Evolutionary conservation across 2,329 filamentous ascomycete genomes (phyloP).

Genomic region (Teratosphaeria viscida): DNA sequence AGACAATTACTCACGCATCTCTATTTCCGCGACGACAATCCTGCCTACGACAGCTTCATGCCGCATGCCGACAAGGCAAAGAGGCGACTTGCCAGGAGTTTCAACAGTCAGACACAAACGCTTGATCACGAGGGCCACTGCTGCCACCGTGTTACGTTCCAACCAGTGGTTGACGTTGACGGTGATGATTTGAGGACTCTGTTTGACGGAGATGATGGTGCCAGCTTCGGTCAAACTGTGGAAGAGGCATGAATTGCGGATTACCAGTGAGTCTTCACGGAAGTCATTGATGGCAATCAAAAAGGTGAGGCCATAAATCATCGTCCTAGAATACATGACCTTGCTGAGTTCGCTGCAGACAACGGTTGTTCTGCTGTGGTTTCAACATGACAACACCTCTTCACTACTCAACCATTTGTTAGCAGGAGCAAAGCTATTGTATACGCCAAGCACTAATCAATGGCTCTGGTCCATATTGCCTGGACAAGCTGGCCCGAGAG

Average conservation of each 20-base stretch:
- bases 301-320: background rate
- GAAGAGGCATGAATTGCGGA: background rate
- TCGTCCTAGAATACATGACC: background rate
- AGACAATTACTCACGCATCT: constrained; percentile 7
- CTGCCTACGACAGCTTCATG: background rate
- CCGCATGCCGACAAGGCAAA: background rate
- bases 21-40: constrained; percentile 3
- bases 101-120: background rate
- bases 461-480: background rate
- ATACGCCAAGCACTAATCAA: background rate
- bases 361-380: background rate
- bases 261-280: too few relatives aligned
- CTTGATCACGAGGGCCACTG: background rate
- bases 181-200: background rate
- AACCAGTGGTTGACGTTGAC: background rate
- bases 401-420: background rate
- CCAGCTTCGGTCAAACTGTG: background rate
- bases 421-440: background rate
- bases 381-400: background rate
- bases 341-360: background rate
- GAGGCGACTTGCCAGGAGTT: background rate
- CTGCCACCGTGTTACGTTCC: background rate
- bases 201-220: background rate
- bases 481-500: background rate
- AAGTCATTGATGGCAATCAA: too few relatives aligned